Percentiles rank a stretch among this genome's conserved stretches.
Evolutionary conservation across 495 filamentous ascomycete species (phyloP).

Genomic region (Neurospora sublineolata): DNA sequence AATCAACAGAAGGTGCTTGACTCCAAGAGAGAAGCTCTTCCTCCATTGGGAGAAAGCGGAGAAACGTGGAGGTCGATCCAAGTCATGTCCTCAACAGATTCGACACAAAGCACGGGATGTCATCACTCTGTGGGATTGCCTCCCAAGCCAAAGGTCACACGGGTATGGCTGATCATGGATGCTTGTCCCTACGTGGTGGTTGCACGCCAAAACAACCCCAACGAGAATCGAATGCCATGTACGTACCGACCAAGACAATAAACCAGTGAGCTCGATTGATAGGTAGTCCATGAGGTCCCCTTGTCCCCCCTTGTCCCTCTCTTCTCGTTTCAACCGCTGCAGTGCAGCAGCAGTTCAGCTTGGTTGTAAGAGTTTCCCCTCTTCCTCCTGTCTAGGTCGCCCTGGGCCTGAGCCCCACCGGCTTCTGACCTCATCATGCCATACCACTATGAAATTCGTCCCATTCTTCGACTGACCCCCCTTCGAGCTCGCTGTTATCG

Average conservation of each 20-base stretch:
- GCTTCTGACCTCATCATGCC: background rate
- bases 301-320: background rate
- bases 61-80: background rate
- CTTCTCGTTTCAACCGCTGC: background rate
- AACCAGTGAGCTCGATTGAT: no score
- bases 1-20: background rate
- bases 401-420: background rate
- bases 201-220: background rate
- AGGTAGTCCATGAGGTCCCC: background rate
- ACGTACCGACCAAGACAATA: no score
- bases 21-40: background rate
- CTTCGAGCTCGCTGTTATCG: background rate
- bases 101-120: slow-evolving; percentile 10
- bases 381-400: background rate
- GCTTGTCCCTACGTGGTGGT: background rate
- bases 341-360: background rate
- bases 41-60: background rate
- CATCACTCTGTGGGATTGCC: slow-evolving; percentile 4
- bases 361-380: background rate
- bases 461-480: background rate
- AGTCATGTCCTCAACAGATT: background rate
- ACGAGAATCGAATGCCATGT: no score
- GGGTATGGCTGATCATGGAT: background rate
- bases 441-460: background rate
- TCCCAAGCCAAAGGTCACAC: slow-evolving; percentile 2